Conservation (phyloP, 2,329 filamentous ascomycete species). For the Botrytis hyacinthi region DNA sequence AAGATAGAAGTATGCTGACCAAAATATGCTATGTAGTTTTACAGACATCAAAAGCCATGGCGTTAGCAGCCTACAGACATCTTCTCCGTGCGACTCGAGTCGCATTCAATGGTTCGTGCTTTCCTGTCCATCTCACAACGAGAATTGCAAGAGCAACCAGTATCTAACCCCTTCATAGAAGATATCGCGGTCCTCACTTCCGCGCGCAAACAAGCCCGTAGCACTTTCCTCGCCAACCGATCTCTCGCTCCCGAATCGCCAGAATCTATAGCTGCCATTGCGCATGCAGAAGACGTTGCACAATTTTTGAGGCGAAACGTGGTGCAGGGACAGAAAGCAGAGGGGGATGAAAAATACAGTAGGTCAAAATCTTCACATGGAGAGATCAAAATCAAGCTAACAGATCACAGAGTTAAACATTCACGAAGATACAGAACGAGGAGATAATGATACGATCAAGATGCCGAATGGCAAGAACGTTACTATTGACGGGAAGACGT, state of each 20-base stretch:
- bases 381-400: constrained; percentile 12
- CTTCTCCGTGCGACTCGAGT: constrained; percentile 77
- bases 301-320: constrained; percentile 78
- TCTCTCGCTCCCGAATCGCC: constrained; percentile 56
- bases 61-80: constrained; percentile 74
- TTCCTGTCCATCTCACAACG: neutral
- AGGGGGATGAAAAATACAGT: constrained; percentile 57
- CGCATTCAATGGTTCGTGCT: constrained; percentile 72
- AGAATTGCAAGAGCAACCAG: neutral
- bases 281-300: constrained; percentile 80
- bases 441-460: constrained; percentile 90
- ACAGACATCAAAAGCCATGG: constrained; percentile 47
- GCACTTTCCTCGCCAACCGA: constrained; percentile 68
- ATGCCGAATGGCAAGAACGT: constrained; percentile 43
- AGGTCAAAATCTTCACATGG: constrained; percentile 39
- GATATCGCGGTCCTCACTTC: constrained; percentile 67
- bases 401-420: constrained; percentile 70
- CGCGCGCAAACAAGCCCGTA: constrained; percentile 69
- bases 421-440: constrained; percentile 85
- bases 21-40: neutral
- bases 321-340: constrained; percentile 69
- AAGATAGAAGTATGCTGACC: neutral
- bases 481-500: constrained; percentile 37
- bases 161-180: constrained; percentile 49
- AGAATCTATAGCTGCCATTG: constrained; percentile 62